These are phyloP conservation scores for Aspergillus sp. DNA, from an alignment of 2,329 filamentous ascomycete species.

Conservation along the genomic window DNA sequence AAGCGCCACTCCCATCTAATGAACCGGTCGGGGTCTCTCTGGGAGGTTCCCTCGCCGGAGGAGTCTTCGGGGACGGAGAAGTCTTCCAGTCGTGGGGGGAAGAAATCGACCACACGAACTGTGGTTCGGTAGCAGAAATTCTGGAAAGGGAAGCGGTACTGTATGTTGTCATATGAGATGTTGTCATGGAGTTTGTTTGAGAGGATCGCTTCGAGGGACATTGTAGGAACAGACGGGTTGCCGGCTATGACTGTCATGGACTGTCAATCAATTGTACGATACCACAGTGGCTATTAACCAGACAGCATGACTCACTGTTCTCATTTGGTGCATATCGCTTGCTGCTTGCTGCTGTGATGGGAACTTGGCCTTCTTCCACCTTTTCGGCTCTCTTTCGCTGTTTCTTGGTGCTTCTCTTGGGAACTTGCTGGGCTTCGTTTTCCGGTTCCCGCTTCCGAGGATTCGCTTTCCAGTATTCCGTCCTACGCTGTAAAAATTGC, in stretches of 20 bases:
- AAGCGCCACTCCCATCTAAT: constrained; percentile 80
- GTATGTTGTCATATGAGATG: constrained; percentile 47
- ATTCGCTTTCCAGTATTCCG: constrained; percentile 60
- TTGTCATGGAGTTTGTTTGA: constrained; percentile 50
- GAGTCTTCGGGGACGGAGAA: constrained; percentile 61
- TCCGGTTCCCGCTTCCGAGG: constrained; percentile 37
- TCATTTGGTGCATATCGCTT: constrained; percentile 42
- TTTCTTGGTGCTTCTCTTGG: constrained; percentile 38
- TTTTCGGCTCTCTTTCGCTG: constrained; percentile 22
- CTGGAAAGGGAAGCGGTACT: constrained; percentile 66
- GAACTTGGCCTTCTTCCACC: constrained; percentile 32
- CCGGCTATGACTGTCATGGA: constrained; percentile 49
- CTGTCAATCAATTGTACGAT: constrained; percentile 7
- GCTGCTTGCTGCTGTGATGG: constrained; percentile 26
- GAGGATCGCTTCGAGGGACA: constrained; percentile 52
- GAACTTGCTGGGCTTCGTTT: constrained; percentile 17
- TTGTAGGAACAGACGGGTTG: constrained; percentile 44
- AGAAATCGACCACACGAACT: constrained; percentile 81
- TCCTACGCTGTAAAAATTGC: constrained; percentile 64
- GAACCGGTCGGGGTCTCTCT: constrained; percentile 27
- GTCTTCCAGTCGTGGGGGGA: constrained; percentile 68
- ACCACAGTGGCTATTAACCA: background rate
- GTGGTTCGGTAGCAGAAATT: constrained; percentile 70
- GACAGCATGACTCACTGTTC: constrained; percentile 40
- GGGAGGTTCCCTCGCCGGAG: constrained; percentile 34